Percentiles rank a stretch among this genome's conserved stretches.
phyloP scores from a whole-genome alignment of 768 basidiomycete species.

The Mycena vitilis region DNA sequence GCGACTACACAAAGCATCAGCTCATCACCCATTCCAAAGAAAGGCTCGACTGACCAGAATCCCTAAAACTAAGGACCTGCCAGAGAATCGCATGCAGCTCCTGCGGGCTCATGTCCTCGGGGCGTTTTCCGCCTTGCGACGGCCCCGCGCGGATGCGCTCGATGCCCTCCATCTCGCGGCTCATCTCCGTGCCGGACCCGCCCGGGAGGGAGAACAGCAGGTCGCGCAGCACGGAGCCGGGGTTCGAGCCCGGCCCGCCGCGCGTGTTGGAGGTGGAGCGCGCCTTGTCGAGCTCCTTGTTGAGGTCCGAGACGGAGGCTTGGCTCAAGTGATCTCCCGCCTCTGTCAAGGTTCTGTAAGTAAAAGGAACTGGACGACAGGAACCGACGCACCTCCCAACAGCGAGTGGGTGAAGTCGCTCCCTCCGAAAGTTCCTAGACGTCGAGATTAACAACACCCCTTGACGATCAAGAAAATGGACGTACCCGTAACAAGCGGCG shows the following conservation, averaged over 20 bases:
- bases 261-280: slow-evolving; percentile 56
- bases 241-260: slow-evolving; percentile 49
- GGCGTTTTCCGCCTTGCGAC: slow-evolving; percentile 71
- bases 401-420: slow-evolving; percentile 85
- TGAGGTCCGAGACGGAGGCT: slow-evolving; percentile 90
- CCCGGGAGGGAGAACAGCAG: slow-evolving; percentile 75
- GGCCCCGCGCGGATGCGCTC: slow-evolving; percentile 73
- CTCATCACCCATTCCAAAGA: background rate
- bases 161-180: slow-evolving; percentile 81
- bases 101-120: slow-evolving; percentile 89
- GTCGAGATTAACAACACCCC: background rate
- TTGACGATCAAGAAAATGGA: background rate
- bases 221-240: slow-evolving; percentile 65
- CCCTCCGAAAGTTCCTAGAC: slow-evolving; percentile 75
- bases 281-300: slow-evolving; percentile 79
- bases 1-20: slow-evolving; percentile 53
- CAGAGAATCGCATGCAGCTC: slow-evolving; percentile 86
- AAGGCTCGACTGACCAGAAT: slow-evolving; percentile 63
- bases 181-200: slow-evolving; percentile 67
- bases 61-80: slow-evolving; percentile 88
- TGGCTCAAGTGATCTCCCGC: slow-evolving; percentile 47
- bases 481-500: slow-evolving; percentile 84
- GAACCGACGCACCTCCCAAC: slow-evolving; percentile 67
- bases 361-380: background rate
- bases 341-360: slow-evolving; percentile 43